Evolutionary conservation across 2,329 filamentous ascomycete species (phyloP), one percentile per base, ranked within the genome.

Genomic region (Botrytis pseudocinerea): DNA sequence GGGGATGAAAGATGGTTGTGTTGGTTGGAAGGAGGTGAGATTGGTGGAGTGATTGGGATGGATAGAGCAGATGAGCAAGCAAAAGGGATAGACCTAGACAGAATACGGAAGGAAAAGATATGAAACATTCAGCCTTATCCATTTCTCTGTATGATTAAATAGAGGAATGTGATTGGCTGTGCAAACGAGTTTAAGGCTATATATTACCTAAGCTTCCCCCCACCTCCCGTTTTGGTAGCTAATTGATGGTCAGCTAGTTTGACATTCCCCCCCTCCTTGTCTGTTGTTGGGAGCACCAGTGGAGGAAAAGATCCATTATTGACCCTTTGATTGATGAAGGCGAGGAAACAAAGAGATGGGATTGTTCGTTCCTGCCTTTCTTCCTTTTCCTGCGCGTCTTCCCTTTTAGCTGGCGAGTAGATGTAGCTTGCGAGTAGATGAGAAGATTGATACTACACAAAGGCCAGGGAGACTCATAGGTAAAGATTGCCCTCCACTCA

Each of bases 81-180:
- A 38, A 38, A 38, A 38, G 38, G 38, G 38, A 38, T 38, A 1
- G 38, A 38, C 38, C 38, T 38, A 38, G 38, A 38, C 7, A 14
- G n/a, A 54, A 51, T 12, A 10, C 9, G 32, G 14, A n/a, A n/a
- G 51, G 14, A 44, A 38, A 25, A 32, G 9, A 64, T 5, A 66
- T 65, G 63, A 51, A 66, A 54, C 46, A 66, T 54, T 66, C 32
- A 66, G 64, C 64, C 64, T 66, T 66, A 40, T 38, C 63, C 63
- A 51, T 66, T 66, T 44, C 25, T 63, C n/a, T 28, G 25, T 0
- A 7, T n/a, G 28, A 32, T 64, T 35, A 28, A 35, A 7, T n/a
- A 22, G 25, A 35, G 18, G 20, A 25, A 35, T 48, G 28, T 54
- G 5, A 40, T 66, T 66, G 64, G 64, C 4, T 4, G 0, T 9